Base-by-base conservation (phyloP, 768 basidiomycete genomes). In the Suillus ampliporus region DNA sequence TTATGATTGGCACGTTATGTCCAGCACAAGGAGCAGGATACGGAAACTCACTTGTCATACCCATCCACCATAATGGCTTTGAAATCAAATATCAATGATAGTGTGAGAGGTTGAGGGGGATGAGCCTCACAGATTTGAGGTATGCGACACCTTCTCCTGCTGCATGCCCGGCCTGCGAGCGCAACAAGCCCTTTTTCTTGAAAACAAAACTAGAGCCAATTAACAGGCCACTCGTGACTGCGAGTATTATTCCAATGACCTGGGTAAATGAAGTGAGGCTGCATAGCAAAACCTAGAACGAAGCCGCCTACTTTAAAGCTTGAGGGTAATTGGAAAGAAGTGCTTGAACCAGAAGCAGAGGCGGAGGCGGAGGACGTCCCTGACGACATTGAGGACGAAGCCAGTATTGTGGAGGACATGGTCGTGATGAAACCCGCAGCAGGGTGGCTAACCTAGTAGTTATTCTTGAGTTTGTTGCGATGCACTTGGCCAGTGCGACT, bases 141-240 rank as follows among this genome's bases (percentile, higher is more conserved):
- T 99, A 99, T 14, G 86, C 94, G 63, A 97, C 94, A 35, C 97
- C 96, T 72, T 93, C 91, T 60, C 92, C 92, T 4, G 89, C 85
- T 44, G 78, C 75, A 63, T 90, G 89, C 67, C 92, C 94, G 63
- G 91, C 90, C 80, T 92, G 91, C 73, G 89, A 87, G 75, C 87
- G 83, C 58, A 94, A 73, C 21, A 94, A 80, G 10, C 92, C 97
- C 72, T 94, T 97, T 85, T 99, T 99, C 87, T 99, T 99, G 81
- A 99, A 90, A 3, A 99, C 96, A 76, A 98, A 99, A 69, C 89
- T 91, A 44, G 86, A 85, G 5, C 97, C 97, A 64, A 99, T 99
- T 64, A 99, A 86, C 34, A 95, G 46, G 9, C 97, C 97, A 70
- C 91, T 94, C 41, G 74, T 68, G 57, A 95, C 73, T 54, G 93